Conservation (phyloP, 1,139 yeast species). For the Sugiyamaella castrensis region DNA sequence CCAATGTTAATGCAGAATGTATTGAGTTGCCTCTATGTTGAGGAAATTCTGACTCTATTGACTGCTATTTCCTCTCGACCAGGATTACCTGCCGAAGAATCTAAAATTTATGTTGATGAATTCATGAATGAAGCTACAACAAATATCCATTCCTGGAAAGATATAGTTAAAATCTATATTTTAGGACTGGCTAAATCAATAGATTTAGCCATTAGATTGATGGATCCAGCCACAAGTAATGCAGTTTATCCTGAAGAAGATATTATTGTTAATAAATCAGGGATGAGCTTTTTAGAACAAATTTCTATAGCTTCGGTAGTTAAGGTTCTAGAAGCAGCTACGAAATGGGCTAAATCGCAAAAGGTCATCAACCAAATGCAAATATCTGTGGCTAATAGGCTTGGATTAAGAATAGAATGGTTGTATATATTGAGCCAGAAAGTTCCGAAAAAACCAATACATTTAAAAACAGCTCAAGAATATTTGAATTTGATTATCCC, state of each 20-base stretch:
- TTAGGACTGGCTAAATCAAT: constrained; percentile 31
- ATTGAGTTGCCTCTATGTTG: constrained; percentile 37
- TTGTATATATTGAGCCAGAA: constrained; percentile 23
- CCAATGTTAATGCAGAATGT: constrained; percentile 38
- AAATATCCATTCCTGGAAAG: constrained; percentile 23
- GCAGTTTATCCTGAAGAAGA: constrained; percentile 36
- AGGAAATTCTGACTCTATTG: constrained; percentile 29
- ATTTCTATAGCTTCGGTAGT: constrained; percentile 24
- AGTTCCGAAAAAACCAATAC: constrained; percentile 24
- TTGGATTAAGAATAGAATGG: constrained; percentile 24
- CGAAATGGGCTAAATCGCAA: constrained; percentile 19
- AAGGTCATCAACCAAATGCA: constrained; percentile 13
- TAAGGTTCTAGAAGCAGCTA: constrained; percentile 26
- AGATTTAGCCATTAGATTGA: constrained; percentile 22
- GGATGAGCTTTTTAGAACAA: constrained; percentile 26
- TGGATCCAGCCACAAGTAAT: constrained; percentile 19
- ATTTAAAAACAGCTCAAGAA: constrained; percentile 20
- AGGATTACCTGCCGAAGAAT: constrained; percentile 8
- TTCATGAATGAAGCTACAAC: constrained; percentile 11
- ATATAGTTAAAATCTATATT: constrained; percentile 27
- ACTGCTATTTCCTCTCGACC: constrained; percentile 10
- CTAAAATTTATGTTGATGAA: constrained; percentile 15
- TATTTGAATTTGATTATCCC: constrained; percentile 8
- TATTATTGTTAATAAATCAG: constrained; percentile 26
- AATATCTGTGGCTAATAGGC: constrained; percentile 14